Base-by-base conservation (phyloP, 1,284 basidiomycete species). In the Rhodofomes roseus region DNA sequence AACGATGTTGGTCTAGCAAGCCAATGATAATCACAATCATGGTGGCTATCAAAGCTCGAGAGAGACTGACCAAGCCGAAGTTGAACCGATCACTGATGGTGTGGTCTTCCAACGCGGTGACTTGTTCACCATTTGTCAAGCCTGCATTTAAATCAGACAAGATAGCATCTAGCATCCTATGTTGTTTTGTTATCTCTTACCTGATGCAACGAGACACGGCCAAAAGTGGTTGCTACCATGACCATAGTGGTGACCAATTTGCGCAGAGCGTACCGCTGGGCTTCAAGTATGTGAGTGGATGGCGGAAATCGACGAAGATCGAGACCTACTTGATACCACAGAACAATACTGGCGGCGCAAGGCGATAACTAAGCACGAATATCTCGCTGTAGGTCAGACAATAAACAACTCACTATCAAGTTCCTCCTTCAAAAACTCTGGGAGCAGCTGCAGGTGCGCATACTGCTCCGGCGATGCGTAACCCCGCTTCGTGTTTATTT, bases 181-280 rank as follows among this genome's bases (percentile, higher is more conserved):
- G 16, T 23, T 4, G 12, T 39, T 23, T 18, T 14, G 22, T 2
- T 31, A 27, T 34, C 31, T 65, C 71, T 25, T 63, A 82, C 84
- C 81, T 23, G 82, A 81, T 20, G 77, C 75, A 63, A 84, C 74
- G 0, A 89, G 76, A 57, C 82, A 84, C 51, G 75, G 75, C 85
- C 84, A 88, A 66, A 87, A 88, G 55, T 85, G 82, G 68, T 93
- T 93, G 0, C 83, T 85, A 1, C 83, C 84, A 65, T 87, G 83
- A 0, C 83, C 87, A 68, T 86, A 93, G 69, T 92, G 89, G 69
- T 89, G 85, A 0, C 89, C 89, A 4, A 79, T 74, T 56, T 78
- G 76, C 0, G 87, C 84, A 1, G 86, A 89, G 65, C 71, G 77
- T 57, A 82, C 73, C 1, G 88, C 88, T 16, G 84, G 83, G 66